Conservation (phyloP, 306 rosid genomes). For the Sesbania bispinosa region DNA sequence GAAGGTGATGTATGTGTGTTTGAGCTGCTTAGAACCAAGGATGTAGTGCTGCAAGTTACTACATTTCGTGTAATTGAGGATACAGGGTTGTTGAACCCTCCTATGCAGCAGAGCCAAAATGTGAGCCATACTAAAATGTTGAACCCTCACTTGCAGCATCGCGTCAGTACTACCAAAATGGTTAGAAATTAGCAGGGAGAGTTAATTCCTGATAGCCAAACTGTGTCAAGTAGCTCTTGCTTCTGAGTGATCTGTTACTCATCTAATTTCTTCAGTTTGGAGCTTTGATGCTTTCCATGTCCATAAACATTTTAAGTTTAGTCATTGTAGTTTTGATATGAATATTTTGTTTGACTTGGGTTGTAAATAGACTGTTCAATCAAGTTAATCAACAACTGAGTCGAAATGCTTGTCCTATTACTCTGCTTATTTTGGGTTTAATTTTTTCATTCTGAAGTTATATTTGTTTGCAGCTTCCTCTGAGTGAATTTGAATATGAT, state of each 20-base stretch:
- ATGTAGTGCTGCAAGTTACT: conserved; percentile 73
- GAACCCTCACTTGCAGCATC: conserved; percentile 50
- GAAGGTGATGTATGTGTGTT: conserved; percentile 99
- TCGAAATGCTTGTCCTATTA: conserved; percentile 16
- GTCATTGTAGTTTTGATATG: conserved; percentile 40
- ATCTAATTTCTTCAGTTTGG: conserved; percentile 45
- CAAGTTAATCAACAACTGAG: conserved; percentile 41
- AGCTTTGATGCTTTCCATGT: conserved; percentile 48
- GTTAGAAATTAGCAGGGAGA: conserved; percentile 43
- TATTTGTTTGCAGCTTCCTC: conserved; percentile 14
- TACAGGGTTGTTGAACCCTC: conserved; percentile 40
- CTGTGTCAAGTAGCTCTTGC: conserved; percentile 36
- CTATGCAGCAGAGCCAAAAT: conserved; percentile 35
- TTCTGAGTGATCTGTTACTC: conserved; percentile 36
- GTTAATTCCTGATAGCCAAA: conserved; percentile 29
- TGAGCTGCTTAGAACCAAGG: conserved; percentile 70
- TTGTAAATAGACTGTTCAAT: conserved; percentile 69
- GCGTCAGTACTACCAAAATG: conserved; percentile 35
- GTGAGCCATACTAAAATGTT: conserved; percentile 37
- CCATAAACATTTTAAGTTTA: conserved; percentile 40
- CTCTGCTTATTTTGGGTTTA: background rate
- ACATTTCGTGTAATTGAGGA: conserved; percentile 61
- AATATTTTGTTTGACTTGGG: conserved; percentile 42
- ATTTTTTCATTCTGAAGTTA: background rate
- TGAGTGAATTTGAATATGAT: background rate